phyloP scores from a whole-genome alignment of 441 rosid genomes.

The Gossypium davidsonii region DNA sequence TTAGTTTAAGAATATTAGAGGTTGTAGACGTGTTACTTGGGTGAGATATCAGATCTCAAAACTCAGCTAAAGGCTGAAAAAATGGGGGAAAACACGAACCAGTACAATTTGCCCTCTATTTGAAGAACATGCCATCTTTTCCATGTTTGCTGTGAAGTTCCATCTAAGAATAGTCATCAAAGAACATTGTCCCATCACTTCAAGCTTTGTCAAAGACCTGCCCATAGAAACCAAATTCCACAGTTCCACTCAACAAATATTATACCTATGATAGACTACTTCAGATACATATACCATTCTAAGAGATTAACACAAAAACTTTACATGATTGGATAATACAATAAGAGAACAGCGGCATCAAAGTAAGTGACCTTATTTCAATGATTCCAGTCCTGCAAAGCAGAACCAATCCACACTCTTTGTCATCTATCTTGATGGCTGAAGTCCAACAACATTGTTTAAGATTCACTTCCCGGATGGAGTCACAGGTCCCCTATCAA shows the following conservation, averaged over 20 bases:
- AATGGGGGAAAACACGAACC: slow-evolving; percentile 36
- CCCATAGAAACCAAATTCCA: slow-evolving; percentile 16
- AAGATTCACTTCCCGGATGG: slow-evolving; percentile 41
- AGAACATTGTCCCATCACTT: slow-evolving; percentile 61
- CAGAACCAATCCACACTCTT: slow-evolving; percentile 51
- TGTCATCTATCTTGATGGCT: slow-evolving; percentile 44
- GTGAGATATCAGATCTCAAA: not conserved
- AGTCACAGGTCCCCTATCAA: slow-evolving; percentile 49
- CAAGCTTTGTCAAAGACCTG: slow-evolving; percentile 72
- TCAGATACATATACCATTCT: not conserved
- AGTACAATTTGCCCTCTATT: slow-evolving; percentile 49
- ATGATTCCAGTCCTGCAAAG: slow-evolving; percentile 65
- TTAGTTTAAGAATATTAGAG: not conserved
- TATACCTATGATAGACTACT: slow-evolving; percentile 3
- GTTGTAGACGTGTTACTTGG: not conserved
- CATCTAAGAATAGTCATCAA: slow-evolving; percentile 65
- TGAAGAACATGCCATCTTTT: slow-evolving; percentile 51
- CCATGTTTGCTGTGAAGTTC: slow-evolving; percentile 73
- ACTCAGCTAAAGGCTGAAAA: not conserved
- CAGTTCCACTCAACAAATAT: slow-evolving; percentile 7
- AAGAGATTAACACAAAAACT: not conserved
- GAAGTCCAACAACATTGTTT: slow-evolving; percentile 75
- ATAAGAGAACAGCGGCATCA: not conserved
- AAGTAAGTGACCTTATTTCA: slow-evolving; percentile 57
- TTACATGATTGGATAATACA: not conserved